Evolutionary conservation across 192 early-diverging fungal species (phyloP).

Genomic region (Phlyctochytrium bullatum): DNA sequence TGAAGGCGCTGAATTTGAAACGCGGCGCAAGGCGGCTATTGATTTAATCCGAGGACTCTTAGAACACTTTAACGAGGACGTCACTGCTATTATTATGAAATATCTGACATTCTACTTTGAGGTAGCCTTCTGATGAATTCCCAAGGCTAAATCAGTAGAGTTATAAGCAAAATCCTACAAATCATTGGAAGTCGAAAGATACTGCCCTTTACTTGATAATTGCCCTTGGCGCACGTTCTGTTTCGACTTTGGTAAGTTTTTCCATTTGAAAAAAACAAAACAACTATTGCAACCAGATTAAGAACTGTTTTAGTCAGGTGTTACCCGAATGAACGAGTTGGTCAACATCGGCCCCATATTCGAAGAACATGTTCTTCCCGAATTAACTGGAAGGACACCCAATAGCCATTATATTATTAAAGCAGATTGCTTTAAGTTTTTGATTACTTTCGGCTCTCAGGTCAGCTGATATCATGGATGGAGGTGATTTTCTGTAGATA

Average conservation of each 20-base stretch:
- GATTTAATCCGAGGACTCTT: conserved; percentile 90
- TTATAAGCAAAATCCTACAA: conserved; percentile 66
- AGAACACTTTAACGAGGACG: conserved; percentile 80
- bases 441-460: conserved; percentile 92
- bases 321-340: conserved; percentile 77
- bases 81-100: conserved; percentile 75
- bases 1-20: conserved; percentile 87
- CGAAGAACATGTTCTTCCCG: conserved; percentile 74
- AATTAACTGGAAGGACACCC: conserved; percentile 71
- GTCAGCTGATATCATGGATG: conserved; percentile 20
- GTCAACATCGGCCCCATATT: conserved; percentile 86
- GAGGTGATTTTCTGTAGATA: conserved; percentile 47
- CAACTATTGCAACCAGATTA: too few species aligned
- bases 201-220: conserved; percentile 91
- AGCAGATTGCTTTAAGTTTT: conserved; percentile 91
- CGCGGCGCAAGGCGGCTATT: conserved; percentile 86
- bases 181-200: conserved; percentile 93
- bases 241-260: conserved; percentile 63
- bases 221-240: conserved; percentile 78
- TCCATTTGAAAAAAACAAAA: neutral
- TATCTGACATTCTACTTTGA: conserved; percentile 54
- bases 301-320: conserved; percentile 61
- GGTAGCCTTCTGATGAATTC: conserved; percentile 15
- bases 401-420: conserved; percentile 64
- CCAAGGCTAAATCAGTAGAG: conserved; percentile 32